These are phyloP conservation scores for Graphilbum ipis-grandicollis DNA, from an alignment of 2,329 filamentous ascomycete species.

Conservation along the genomic window DNA sequence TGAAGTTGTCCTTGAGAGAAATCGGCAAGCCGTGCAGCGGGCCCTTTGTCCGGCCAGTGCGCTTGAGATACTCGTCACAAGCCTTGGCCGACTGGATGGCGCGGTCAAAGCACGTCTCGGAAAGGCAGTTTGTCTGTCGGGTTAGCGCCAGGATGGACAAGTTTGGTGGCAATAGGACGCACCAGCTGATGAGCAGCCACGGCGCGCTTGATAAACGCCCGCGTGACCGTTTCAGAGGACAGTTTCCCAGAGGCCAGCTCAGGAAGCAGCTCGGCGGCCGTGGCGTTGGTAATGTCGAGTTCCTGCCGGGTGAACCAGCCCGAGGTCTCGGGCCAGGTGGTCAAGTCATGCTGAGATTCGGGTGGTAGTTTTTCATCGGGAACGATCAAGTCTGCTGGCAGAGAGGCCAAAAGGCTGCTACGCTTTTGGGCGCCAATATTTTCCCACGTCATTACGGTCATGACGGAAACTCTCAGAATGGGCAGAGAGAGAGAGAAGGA, in stretches of 20 bases:
- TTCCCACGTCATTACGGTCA: too few species aligned
- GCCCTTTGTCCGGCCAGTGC: conserved; percentile 30
- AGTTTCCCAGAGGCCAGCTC: conserved; percentile 19
- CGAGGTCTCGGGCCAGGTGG: conserved; percentile 33
- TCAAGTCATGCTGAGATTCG: conserved; percentile 35
- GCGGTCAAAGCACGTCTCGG: conserved; percentile 34
- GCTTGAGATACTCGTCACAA: conserved; percentile 31
- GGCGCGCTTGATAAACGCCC: conserved; percentile 21
- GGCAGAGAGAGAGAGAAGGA: too few species aligned
- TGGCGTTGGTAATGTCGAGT: conserved; percentile 19
- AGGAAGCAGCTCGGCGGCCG: conserved; percentile 16
- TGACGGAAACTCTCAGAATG: too few species aligned
- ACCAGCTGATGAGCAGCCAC: conserved; percentile 20
- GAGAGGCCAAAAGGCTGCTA: conserved; percentile 20
- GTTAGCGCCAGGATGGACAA: background rate
- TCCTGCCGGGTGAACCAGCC: conserved; percentile 38
- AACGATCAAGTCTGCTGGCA: conserved; percentile 33
- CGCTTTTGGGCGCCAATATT: conserved; percentile 24
- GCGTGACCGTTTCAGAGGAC: conserved; percentile 17
- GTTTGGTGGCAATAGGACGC: background rate
- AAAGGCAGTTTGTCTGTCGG: conserved; percentile 31
- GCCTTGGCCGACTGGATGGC: conserved; percentile 28
- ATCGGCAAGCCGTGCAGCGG: conserved; percentile 49
- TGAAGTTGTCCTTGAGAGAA: conserved; percentile 56
- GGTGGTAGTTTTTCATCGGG: conserved; percentile 34